Percentiles rank a stretch among this genome's conserved stretches.
Conservation (phyloP, 176 grass and related monocot genomes). For the Luzula sylvatica region DNA sequence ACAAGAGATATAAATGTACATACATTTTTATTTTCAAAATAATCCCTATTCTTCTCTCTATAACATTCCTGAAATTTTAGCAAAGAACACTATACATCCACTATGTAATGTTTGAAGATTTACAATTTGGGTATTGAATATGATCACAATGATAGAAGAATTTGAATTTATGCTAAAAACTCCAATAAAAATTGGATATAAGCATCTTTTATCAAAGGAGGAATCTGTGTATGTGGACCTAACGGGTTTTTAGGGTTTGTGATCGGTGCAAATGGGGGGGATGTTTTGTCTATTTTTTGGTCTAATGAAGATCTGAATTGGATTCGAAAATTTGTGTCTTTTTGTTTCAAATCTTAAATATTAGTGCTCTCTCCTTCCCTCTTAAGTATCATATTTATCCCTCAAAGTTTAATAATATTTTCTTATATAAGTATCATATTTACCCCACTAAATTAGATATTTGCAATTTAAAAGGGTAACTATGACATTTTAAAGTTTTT, state of each 20-base stretch:
- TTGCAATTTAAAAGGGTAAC: too few relatives aligned
- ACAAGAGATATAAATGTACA: constrained; percentile 28
- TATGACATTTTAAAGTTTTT: too few relatives aligned
- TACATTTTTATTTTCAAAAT: constrained; percentile 46
- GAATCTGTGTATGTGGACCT: constrained; percentile 32
- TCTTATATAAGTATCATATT: too few relatives aligned
- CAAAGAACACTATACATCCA: constrained; percentile 44
- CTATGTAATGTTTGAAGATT: constrained; percentile 24
- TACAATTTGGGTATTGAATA: constrained; percentile 28
- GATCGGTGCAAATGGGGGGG: constrained; percentile 16
- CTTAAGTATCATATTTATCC: too few relatives aligned
- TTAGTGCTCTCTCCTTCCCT: too few relatives aligned
- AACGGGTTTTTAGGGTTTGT: constrained; percentile 20
- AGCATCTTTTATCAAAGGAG: constrained; percentile 38
- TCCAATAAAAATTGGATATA: constrained; percentile 21
- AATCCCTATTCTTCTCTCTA: constrained; percentile 37
- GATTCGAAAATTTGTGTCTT: constrained; percentile 36
- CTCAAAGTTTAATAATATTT: too few relatives aligned
- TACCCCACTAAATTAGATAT: too few relatives aligned
- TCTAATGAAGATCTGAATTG: constrained; percentile 25
- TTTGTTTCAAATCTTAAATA: constrained; percentile 49
- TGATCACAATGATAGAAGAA: constrained; percentile 18
- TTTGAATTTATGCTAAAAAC: constrained; percentile 23
- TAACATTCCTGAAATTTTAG: constrained; percentile 37
- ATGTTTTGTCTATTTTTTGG: constrained; percentile 13